phyloP scores from a whole-genome alignment of 2,329 filamentous ascomycete genomes.

The Fonsecaea nubica region DNA sequence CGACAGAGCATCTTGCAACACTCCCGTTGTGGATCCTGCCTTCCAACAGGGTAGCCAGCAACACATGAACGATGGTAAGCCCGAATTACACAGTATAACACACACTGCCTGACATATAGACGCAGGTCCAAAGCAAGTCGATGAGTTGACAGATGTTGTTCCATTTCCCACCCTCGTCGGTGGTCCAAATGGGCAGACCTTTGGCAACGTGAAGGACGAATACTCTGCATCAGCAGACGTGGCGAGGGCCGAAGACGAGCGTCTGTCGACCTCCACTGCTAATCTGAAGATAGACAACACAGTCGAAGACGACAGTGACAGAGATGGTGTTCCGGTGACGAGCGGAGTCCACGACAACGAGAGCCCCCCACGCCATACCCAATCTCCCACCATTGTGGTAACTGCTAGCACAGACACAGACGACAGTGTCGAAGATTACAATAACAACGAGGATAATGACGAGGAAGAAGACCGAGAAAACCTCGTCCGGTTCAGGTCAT shows the following conservation, averaged over 20 bases:
- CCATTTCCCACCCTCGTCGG: conserved; percentile 7
- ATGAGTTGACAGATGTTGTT: background rate
- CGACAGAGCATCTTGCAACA: background rate
- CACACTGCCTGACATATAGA: background rate
- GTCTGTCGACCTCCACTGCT: background rate
- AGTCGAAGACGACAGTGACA: background rate
- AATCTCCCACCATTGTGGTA: conserved; percentile 25
- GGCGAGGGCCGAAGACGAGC: background rate
- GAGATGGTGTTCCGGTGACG: background rate
- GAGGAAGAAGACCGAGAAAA: conserved; percentile 43
- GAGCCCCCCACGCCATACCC: background rate
- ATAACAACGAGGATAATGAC: conserved; percentile 18
- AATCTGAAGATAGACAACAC: background rate
- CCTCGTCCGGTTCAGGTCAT: conserved; percentile 43
- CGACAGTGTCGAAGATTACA: conserved; percentile 10
- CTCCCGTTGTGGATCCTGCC: background rate
- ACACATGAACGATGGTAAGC: background rate
- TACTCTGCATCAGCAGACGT: background rate
- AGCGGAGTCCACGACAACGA: background rate
- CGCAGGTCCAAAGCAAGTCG: background rate
- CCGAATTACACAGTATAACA: background rate
- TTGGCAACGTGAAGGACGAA: conserved; percentile 1
- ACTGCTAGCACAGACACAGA: conserved; percentile 24
- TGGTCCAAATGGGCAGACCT: background rate
- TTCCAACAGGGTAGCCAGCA: background rate